phyloP scores from a whole-genome alignment of 257 asterid species.

The Solanum pimpinellifolium region DNA sequence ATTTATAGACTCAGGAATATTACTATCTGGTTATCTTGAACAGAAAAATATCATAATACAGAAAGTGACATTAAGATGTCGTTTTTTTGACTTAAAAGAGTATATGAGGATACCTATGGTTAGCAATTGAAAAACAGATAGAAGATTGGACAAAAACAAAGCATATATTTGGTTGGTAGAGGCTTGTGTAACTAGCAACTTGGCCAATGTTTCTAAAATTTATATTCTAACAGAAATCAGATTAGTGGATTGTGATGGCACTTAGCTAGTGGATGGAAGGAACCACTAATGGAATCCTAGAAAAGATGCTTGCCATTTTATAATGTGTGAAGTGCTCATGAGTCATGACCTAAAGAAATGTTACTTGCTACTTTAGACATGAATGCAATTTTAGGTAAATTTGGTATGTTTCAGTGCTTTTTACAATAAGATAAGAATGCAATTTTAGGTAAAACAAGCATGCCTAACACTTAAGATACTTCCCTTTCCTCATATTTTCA shows the following conservation, averaged over 20 bases:
- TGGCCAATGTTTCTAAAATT: not conserved
- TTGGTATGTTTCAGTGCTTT: not conserved
- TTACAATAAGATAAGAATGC: not conserved
- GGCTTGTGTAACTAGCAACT: not conserved
- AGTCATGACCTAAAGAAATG: not conserved
- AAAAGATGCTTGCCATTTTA: not conserved
- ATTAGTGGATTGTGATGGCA: not conserved
- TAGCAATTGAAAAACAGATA: not conserved
- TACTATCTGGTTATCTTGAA: not conserved
- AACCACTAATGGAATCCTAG: constrained; percentile 22
- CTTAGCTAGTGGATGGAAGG: constrained; percentile 18
- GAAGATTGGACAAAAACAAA: not conserved
- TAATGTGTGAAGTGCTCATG: not conserved
- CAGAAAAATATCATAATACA: not conserved
- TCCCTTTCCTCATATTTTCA: not conserved
- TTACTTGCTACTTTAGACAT: not conserved
- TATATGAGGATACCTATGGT: not conserved
- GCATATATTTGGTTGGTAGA: constrained; percentile 6
- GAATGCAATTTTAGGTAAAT: not conserved
- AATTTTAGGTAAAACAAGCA: not conserved
- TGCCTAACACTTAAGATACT: not conserved
- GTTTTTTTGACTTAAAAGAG: not conserved
- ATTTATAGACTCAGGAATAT: not conserved
- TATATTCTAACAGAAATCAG: not conserved
- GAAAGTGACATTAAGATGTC: not conserved